Evolutionary conservation across 1,284 basidiomycete species (phyloP).

Genomic region (Irpex sp.): DNA sequence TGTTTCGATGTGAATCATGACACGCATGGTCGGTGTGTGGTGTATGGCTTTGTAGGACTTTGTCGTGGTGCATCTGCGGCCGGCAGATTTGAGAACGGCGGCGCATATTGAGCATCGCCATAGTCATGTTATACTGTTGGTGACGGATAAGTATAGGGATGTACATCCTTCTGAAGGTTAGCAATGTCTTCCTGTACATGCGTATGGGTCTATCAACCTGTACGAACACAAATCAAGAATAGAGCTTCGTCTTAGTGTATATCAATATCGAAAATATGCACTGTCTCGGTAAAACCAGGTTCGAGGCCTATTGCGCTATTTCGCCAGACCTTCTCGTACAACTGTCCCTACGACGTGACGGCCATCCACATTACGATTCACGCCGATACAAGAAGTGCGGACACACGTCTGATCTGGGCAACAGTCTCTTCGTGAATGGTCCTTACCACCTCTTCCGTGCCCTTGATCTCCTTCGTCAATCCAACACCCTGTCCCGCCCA

Average conservation of each 20-base stretch:
- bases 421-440: slow-evolving; percentile 13
- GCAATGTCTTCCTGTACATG: not conserved
- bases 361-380: not conserved
- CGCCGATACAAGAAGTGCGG: not conserved
- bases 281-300: too few species aligned
- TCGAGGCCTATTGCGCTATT: too few species aligned
- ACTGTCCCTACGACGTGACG: too few species aligned
- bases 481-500: slow-evolving; percentile 73
- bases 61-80: slow-evolving; percentile 36
- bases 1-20: not conserved
- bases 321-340: too few species aligned
- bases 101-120: slow-evolving; percentile 34
- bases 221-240: not conserved
- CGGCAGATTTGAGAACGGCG: slow-evolving; percentile 21
- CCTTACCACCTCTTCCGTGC: slow-evolving; percentile 34
- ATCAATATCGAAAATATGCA: not conserved
- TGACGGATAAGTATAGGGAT: slow-evolving; percentile 35
- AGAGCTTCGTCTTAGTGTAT: not conserved
- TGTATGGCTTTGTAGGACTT: slow-evolving; percentile 31
- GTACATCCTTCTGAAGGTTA: slow-evolving; percentile 2
- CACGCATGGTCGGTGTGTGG: not conserved
- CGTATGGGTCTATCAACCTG: not conserved
- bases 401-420: not conserved
- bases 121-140: slow-evolving; percentile 40
- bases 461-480: slow-evolving; percentile 47